Conservation (phyloP, 805 yeast species). For the Ogataea salicorniae region DNA sequence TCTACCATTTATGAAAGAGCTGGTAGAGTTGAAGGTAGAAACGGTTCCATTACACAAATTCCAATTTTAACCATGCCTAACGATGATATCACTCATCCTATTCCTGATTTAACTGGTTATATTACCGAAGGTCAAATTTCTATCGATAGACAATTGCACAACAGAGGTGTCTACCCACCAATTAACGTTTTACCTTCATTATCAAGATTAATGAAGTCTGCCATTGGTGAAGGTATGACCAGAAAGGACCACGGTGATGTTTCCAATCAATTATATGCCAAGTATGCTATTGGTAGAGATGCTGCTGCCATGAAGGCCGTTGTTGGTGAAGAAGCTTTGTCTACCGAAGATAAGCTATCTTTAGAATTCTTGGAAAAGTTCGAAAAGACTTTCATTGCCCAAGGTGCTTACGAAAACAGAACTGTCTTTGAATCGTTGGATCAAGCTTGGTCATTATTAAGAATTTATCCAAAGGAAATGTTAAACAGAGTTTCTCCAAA, state of each 20-base stretch:
- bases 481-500: constrained; percentile 98
- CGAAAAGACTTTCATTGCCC: constrained; percentile 90
- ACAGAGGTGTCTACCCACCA: constrained; percentile 98
- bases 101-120: constrained; percentile 99
- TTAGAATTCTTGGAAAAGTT: constrained; percentile 97
- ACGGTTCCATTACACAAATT: constrained; percentile 98
- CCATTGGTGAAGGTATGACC: constrained; percentile 99
- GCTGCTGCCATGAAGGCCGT: constrained; percentile 99
- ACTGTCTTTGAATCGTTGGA: constrained; percentile 91
- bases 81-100: constrained; percentile 99
- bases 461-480: constrained; percentile 99
- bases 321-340: constrained; percentile 98
- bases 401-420: constrained; percentile 97
- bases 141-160: constrained; percentile 91
- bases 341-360: constrained; percentile 95
- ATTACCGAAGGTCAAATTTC: constrained; percentile 99
- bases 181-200: constrained; percentile 96
- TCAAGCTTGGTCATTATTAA: constrained; percentile 95
- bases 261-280: constrained; percentile 97
- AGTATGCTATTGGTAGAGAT: constrained; percentile 99
- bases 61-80: constrained; percentile 99
- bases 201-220: constrained; percentile 97
- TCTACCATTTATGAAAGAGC: constrained; percentile 99
- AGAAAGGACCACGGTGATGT: constrained; percentile 99
- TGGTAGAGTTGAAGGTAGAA: constrained; percentile 99